Conservation (phyloP, 1,284 basidiomycete genomes). For the Gomphus bonarii region DNA sequence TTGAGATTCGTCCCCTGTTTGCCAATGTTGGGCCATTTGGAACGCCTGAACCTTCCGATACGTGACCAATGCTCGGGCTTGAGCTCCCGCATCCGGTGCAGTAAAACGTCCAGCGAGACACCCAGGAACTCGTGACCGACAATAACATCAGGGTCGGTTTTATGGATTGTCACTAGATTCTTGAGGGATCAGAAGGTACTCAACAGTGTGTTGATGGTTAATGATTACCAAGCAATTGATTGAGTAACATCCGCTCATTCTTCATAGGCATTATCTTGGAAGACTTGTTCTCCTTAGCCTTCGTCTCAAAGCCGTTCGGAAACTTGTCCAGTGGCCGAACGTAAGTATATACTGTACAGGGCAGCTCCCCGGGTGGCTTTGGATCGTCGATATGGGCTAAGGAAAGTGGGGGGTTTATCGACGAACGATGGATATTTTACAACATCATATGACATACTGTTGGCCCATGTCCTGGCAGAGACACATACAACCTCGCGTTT, state of each 20-base stretch:
- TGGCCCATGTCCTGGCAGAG: constrained; percentile 81
- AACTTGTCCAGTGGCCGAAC: constrained; percentile 91
- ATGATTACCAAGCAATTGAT: constrained; percentile 60
- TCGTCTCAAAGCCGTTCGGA: constrained; percentile 75
- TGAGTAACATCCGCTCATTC: constrained; percentile 83
- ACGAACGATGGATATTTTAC: neutral
- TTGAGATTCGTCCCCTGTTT: constrained; percentile 80
- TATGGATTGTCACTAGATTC: constrained; percentile 62
- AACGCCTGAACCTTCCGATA: constrained; percentile 84
- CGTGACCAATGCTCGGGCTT: constrained; percentile 91
- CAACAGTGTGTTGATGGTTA: neutral
- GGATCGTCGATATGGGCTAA: constrained; percentile 82
- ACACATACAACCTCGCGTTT: constrained; percentile 88
- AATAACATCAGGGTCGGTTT: constrained; percentile 90
- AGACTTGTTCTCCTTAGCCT: constrained; percentile 51
- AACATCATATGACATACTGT: constrained; percentile 42
- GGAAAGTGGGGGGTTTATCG: neutral
- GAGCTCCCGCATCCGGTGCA: constrained; percentile 86
- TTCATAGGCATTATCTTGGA: constrained; percentile 69
- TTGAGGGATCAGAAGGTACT: neutral
- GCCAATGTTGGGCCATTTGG: constrained; percentile 73
- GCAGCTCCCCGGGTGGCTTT: constrained; percentile 78
- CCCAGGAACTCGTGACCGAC: constrained; percentile 93
- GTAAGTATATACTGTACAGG: constrained; percentile 78
- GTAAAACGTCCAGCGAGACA: constrained; percentile 83